Percentiles rank a stretch among this genome's conserved stretches.
Conservation (phyloP, 1,284 basidiomycete genomes). For the Leccinum fallax region DNA sequence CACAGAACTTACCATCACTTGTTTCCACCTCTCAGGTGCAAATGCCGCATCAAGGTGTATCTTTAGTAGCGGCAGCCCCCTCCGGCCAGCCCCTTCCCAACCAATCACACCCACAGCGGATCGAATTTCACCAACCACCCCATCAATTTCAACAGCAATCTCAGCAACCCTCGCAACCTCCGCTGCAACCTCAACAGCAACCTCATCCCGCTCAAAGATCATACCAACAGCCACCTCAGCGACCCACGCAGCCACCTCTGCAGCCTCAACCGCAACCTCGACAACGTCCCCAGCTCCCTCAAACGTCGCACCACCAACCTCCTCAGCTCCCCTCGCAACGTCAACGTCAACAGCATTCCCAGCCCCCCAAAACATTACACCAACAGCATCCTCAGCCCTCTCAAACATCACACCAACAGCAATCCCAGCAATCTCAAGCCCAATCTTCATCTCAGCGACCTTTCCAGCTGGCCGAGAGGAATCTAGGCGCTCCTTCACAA, state of each 20-base stretch:
- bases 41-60: conserved; percentile 7
- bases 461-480: not conserved
- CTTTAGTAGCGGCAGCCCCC: not conserved
- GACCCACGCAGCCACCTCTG: not conserved
- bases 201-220: not conserved
- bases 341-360: not conserved
- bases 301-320: not conserved
- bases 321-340: not conserved
- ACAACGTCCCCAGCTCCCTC: not conserved
- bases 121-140: not conserved
- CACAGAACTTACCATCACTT: conserved; percentile 3
- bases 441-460: not conserved
- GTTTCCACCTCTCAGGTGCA: conserved; percentile 10
- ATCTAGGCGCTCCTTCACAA: conserved; percentile 1
- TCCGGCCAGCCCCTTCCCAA: not conserved
- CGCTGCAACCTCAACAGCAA: not conserved
- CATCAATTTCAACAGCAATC: conserved; percentile 9
- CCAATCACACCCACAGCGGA: not conserved
- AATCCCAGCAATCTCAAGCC: not conserved
- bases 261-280: not conserved
- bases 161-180: conserved; percentile 1
- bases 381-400: conserved; percentile 1
- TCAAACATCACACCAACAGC: not conserved
- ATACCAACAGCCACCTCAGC: not conserved
- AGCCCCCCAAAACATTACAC: not conserved